Conservation (phyloP, 352 stramenopile genomes). For the Lagenidium giganteum region DNA sequence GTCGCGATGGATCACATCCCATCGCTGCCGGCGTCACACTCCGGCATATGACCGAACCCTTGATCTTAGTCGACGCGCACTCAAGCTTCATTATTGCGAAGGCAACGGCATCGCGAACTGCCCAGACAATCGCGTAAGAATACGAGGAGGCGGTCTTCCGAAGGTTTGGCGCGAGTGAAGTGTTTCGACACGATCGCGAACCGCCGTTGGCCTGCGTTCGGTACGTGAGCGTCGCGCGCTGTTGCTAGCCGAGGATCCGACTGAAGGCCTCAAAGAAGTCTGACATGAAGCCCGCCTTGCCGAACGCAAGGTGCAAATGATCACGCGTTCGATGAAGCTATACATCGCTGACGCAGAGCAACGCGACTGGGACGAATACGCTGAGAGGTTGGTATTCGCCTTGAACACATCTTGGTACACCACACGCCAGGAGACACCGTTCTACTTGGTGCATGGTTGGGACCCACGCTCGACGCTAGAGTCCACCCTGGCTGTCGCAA, state of each 20-base stretch:
- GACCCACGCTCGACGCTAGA: slow-evolving; percentile 8
- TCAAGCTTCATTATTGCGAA: not conserved
- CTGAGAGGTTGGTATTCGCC: slow-evolving; percentile 9
- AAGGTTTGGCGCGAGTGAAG: slow-evolving; percentile 11
- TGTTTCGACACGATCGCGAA: slow-evolving; percentile 13
- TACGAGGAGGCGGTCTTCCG: slow-evolving; percentile 2
- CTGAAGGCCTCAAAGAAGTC: no score
- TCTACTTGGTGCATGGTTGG: slow-evolving; percentile 19
- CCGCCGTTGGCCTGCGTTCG: no score
- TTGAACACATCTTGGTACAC: slow-evolving; percentile 11
- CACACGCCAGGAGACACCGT: slow-evolving; percentile 3
- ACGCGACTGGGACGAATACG: slow-evolving; percentile 16
- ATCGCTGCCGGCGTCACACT: not conserved
- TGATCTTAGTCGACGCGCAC: not conserved
- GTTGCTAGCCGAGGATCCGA: no score
- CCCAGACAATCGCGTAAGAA: not conserved
- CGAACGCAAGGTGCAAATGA: slow-evolving; percentile 18
- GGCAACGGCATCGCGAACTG: not conserved
- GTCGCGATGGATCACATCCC: not conserved
- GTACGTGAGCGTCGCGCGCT: no score
- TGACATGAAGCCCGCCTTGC: no score
- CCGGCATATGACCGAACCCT: not conserved
- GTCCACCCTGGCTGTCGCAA: not conserved
- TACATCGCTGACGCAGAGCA: slow-evolving; percentile 14
- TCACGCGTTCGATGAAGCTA: slow-evolving; percentile 9